Percentiles rank a stretch among this genome's conserved stretches.
Evolutionary conservation across 1,139 yeast genomes (phyloP).

Genomic region (Insectozyma bohioensis): DNA sequence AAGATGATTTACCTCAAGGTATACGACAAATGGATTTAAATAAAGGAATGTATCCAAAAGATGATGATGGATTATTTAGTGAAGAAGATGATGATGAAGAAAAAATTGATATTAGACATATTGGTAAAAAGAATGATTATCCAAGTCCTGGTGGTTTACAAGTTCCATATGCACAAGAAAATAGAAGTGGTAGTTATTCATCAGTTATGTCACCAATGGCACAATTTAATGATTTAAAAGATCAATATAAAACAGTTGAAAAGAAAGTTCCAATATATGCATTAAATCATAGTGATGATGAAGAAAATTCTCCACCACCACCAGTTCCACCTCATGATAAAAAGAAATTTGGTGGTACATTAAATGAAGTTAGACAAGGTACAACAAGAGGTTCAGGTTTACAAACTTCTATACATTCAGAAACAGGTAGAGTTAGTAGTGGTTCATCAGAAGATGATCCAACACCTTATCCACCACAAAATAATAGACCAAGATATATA

Average conservation of each 20-base stretch:
- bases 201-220: slow-evolving; percentile 51
- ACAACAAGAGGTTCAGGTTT: slow-evolving; percentile 18
- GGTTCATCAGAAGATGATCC: slow-evolving; percentile 11
- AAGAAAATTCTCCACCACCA: slow-evolving; percentile 19
- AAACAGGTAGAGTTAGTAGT: slow-evolving; percentile 23
- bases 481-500: slow-evolving; percentile 32
- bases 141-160: slow-evolving; percentile 13
- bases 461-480: slow-evolving; percentile 14
- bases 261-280: slow-evolving; percentile 7
- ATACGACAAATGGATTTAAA: slow-evolving; percentile 29
- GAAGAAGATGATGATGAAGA: slow-evolving; percentile 29
- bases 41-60: slow-evolving; percentile 37
- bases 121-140: slow-evolving; percentile 18
- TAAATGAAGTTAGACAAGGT: slow-evolving; percentile 21
- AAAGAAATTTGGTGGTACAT: slow-evolving; percentile 14
- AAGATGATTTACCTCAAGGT: slow-evolving; percentile 34
- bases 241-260: slow-evolving; percentile 33
- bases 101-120: slow-evolving; percentile 26
- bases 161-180: slow-evolving; percentile 30
- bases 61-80: slow-evolving; percentile 40
- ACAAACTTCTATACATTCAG: slow-evolving; percentile 26
- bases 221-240: slow-evolving; percentile 54
- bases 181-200: slow-evolving; percentile 38
- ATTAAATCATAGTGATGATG: slow-evolving; percentile 14
- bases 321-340: slow-evolving; percentile 24